Percentiles rank a stretch among this genome's conserved stretches.
phyloP scores from a whole-genome alignment of 2,329 filamentous ascomycete species.

The Colletotrichum graminicola region DNA sequence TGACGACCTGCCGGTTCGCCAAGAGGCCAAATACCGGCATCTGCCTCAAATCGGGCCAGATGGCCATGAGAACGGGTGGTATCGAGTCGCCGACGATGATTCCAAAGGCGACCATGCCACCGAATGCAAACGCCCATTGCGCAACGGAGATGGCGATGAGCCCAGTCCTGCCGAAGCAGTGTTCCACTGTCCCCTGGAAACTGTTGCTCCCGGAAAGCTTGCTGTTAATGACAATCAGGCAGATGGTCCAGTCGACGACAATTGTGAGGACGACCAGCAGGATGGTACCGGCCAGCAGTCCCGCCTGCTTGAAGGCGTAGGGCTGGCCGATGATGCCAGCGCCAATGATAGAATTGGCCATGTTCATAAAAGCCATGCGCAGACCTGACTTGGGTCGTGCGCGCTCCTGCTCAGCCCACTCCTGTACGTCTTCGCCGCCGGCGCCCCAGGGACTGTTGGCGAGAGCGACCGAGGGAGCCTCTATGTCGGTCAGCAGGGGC shows the following conservation, averaged over 20 bases:
- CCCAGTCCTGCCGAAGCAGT: slow-evolving; percentile 91
- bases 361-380: slow-evolving; percentile 96
- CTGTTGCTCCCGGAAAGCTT: slow-evolving; percentile 94
- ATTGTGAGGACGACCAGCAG: slow-evolving; percentile 85
- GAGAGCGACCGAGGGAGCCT: slow-evolving; percentile 81
- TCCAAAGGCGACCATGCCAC: slow-evolving; percentile 97
- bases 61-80: slow-evolving; percentile 84
- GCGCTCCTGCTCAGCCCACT: slow-evolving; percentile 67
- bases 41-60: slow-evolving; percentile 81
- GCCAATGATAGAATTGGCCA: slow-evolving; percentile 98
- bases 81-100: slow-evolving; percentile 98
- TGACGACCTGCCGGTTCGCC: slow-evolving; percentile 84
- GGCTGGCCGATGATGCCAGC: slow-evolving; percentile 85
- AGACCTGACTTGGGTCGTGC: slow-evolving; percentile 85
- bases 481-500: slow-evolving; percentile 84
- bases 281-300: slow-evolving; percentile 82
- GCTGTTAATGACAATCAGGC: slow-evolving; percentile 96
- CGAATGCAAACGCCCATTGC: slow-evolving; percentile 98
- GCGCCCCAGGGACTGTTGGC: slow-evolving; percentile 65
- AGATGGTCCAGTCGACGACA: slow-evolving; percentile 96
- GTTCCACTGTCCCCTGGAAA: slow-evolving; percentile 95
- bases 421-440: slow-evolving; percentile 57
- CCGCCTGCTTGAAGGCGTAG: slow-evolving; percentile 95
- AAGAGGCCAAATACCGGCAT: slow-evolving; percentile 86
- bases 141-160: slow-evolving; percentile 89